Evolutionary conservation across 1,284 basidiomycete species (phyloP), one percentile per base, ranked within the genome.

Genomic region (Microbotryum lychnidis-dioicae): DNA sequence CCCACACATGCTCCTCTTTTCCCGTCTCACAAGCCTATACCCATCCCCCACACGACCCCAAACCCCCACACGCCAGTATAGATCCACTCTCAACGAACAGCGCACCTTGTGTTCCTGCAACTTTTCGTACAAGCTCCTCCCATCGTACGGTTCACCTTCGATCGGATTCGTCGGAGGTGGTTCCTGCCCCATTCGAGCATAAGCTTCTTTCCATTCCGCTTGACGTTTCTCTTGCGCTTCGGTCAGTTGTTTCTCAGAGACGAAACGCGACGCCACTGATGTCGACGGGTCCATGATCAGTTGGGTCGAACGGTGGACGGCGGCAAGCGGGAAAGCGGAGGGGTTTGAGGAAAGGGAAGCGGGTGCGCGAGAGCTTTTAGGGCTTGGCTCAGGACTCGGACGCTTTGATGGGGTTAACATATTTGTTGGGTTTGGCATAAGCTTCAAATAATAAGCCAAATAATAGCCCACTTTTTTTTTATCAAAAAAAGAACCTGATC

Each of bases 151-250:
- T 46, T 78, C 79, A 60, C 89, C 87, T 65, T 87, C 84, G 49
- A 81, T 80, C 48, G 86, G 85, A 71, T 81, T 81, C 9, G 84
- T 84, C 7, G 91, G 90, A 12, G 37, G 37, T 6, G 91, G 90
- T 66, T 89, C 88, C 76, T 93, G 88, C 42, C 91, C 89, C 21
- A 94, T 72, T 82, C 90, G 82, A 48, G 86, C 90, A 76, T 94
- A 96, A 18, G 91, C 91, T 16, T 87, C 91, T 73, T 85, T 88
- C 89, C 91, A 93, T 73, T 93, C 88, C 71, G 89, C 86, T 31
- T 93, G 88, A 64, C 85, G 80, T 50, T 83, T 80, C 12, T 82
- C 80, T 66, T 85, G 87, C 27, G 89, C 89, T 33, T 83, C 81
- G 54, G 92, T 89, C 51, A 96, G 79, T 46, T 91, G 87, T 20